Evolutionary conservation across 2,329 filamentous ascomycete species (phyloP).

Genomic region (Amauroascus niger): DNA sequence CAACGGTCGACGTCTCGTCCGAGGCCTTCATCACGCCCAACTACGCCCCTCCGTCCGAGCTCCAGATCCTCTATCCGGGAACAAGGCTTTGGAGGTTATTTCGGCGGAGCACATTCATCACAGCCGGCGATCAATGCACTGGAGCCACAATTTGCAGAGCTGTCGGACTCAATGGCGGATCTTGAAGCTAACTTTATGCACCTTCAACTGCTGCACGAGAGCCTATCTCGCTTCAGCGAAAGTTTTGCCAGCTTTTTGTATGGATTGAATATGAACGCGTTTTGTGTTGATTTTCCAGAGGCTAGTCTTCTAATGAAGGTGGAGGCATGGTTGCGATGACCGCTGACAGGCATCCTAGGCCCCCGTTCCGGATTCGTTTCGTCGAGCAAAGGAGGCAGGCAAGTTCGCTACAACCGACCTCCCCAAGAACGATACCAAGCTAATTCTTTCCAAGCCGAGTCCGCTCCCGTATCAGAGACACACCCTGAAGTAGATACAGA

Average conservation of each 20-base stretch:
- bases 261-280: conserved; percentile 97
- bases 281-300: conserved; percentile 96
- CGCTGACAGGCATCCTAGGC: conserved; percentile 44
- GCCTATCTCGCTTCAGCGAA: conserved; percentile 83
- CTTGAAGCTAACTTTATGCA: conserved; percentile 97
- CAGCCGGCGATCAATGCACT: conserved; percentile 64
- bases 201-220: conserved; percentile 94
- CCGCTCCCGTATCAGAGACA: conserved; percentile 16
- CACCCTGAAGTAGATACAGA: conserved; percentile 49
- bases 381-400: conserved; percentile 46
- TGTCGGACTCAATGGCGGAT: conserved; percentile 88
- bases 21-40: conserved; percentile 62
- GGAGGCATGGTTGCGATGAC: not conserved
- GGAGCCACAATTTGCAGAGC: conserved; percentile 84
- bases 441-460: not conserved
- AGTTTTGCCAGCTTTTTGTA: conserved; percentile 94
- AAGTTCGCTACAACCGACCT: not conserved
- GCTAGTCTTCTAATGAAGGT: conserved; percentile 37
- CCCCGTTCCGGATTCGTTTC: conserved; percentile 74
- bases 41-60: conserved; percentile 80
- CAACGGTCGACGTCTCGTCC: conserved; percentile 50
- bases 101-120: conserved; percentile 31
- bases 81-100: conserved; percentile 42
- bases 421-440: not conserved
- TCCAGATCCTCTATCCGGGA: conserved; percentile 83